Evolutionary conservation across 2,329 filamentous ascomycete genomes (phyloP), one percentile per base, ranked within the genome.

Genomic region (Nothomitra cinnamomea): DNA sequence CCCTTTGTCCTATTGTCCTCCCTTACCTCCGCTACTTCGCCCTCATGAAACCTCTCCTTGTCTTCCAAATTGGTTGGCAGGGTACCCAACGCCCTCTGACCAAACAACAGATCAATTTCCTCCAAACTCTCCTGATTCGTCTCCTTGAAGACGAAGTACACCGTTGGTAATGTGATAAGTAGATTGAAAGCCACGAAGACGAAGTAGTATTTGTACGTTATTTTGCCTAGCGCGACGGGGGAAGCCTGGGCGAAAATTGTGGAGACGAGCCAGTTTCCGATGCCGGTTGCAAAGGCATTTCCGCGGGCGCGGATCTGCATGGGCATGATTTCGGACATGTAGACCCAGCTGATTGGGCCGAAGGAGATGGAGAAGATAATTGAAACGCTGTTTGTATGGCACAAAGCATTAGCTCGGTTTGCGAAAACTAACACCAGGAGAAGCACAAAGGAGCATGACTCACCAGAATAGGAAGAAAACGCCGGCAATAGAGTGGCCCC

Each of bases 321-420:
- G 8, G 81, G 79, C 64, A 80, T 78, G 56, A 84, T 77, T 63
- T 84, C 81, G 15, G 75, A 74, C 62, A 79, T 79, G 63, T 83
- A 83, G 1, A 83, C 70, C 78, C 79, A 83, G 0, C 70, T 72
- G 61, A 76, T 72, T 2, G 77, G 75, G 1, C 78, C 74, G 66
- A 78, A 80, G 0, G 76, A 78, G 43, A 78, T 60, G 3, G 75
- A 77, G 58, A 80, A 82, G 58, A 79, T 73, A 13, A 74, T 70
- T 21, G 76, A 75, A 52, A 80, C 77, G 50, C 72, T 32, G 28
- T 32, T 4, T 10, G 28, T 10, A 32, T 32, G 4, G 28, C 4
- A 4, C 10, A 4, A 25, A 24, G 19, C n/a, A 1, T n/a, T n/a
- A 66, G 28, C 28, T 10, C 5, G 64, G 1, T 64, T 62, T 2